phyloP scores from a whole-genome alignment of 345 rosid genomes.

The Microthlaspi erraticum region DNA sequence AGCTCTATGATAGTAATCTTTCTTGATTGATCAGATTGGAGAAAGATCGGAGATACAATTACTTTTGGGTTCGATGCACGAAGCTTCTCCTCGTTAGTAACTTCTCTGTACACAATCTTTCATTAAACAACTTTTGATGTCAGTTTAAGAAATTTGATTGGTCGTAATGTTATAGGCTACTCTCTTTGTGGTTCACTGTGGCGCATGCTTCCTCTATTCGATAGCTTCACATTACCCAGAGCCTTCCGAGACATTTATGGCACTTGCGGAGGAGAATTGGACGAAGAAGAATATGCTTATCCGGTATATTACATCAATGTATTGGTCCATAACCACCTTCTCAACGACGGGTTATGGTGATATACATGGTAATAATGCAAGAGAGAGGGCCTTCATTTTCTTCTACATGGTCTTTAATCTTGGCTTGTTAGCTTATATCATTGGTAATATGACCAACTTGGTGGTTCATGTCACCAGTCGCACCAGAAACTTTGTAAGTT shows the following conservation, averaged over 20 bases:
- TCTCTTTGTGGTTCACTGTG: constrained; percentile 74
- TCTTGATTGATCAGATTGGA: constrained; percentile 61
- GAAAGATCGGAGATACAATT: constrained; percentile 74
- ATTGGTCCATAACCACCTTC: constrained; percentile 90
- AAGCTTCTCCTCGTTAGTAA: constrained; percentile 81
- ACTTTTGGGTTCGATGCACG: constrained; percentile 66
- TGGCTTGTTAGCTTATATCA: constrained; percentile 71
- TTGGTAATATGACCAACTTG: constrained; percentile 92
- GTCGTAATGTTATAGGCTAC: constrained; percentile 57
- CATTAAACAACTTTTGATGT: neutral
- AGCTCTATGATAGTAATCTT: neutral
- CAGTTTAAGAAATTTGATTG: constrained; percentile 25
- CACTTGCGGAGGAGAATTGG: constrained; percentile 51
- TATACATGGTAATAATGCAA: constrained; percentile 66
- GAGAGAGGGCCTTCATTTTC: constrained; percentile 69
- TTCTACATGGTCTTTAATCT: constrained; percentile 73
- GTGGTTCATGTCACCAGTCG: constrained; percentile 82
- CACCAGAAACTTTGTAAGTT: constrained; percentile 84
- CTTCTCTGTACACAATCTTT: constrained; percentile 3
- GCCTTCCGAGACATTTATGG: constrained; percentile 70
- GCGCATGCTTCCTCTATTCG: constrained; percentile 71
- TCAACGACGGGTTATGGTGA: constrained; percentile 91
- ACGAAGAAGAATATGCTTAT: constrained; percentile 28
- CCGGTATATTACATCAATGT: constrained; percentile 64
- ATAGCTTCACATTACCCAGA: constrained; percentile 56